Conservation (phyloP, 148 eudicot species). For the Heliosperma pusillum region DNA sequence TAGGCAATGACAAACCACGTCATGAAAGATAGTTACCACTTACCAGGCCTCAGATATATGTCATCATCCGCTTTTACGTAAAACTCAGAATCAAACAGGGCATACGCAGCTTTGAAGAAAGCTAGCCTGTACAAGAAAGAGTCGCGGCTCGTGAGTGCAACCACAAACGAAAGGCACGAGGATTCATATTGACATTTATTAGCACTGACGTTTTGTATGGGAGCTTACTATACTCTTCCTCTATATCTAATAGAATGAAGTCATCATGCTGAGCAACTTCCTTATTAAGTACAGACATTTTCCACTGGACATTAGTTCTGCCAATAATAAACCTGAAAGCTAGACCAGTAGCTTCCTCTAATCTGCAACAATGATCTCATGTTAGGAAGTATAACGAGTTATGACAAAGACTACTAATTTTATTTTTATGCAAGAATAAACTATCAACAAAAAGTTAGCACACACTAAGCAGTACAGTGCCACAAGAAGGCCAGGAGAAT, state of each 20-base stretch:
- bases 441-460: not conserved
- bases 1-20: not conserved
- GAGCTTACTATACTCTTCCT: constrained; percentile 93
- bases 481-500: not conserved
- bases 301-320: constrained; percentile 56
- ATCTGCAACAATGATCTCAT: constrained; percentile 38
- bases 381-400: constrained; percentile 5
- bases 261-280: constrained; percentile 82
- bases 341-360: constrained; percentile 97
- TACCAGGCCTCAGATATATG: constrained; percentile 69
- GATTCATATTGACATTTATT: constrained; percentile 18
- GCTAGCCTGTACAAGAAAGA: constrained; percentile 57
- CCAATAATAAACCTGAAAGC: constrained; percentile 93
- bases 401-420: not conserved
- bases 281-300: constrained; percentile 73
- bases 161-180: constrained; percentile 9
- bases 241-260: constrained; percentile 79
- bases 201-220: constrained; percentile 97
- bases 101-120: constrained; percentile 90
- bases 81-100: constrained; percentile 76
- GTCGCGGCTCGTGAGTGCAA: constrained; percentile 17
- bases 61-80: constrained; percentile 97
- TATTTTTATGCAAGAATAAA: not conserved
- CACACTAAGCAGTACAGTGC: not conserved
- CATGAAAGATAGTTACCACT: constrained; percentile 38